Percentiles rank a stretch among this genome's conserved stretches.
Conservation (phyloP, 176 grass and related monocot genomes). For the Oryza officinalis region DNA sequence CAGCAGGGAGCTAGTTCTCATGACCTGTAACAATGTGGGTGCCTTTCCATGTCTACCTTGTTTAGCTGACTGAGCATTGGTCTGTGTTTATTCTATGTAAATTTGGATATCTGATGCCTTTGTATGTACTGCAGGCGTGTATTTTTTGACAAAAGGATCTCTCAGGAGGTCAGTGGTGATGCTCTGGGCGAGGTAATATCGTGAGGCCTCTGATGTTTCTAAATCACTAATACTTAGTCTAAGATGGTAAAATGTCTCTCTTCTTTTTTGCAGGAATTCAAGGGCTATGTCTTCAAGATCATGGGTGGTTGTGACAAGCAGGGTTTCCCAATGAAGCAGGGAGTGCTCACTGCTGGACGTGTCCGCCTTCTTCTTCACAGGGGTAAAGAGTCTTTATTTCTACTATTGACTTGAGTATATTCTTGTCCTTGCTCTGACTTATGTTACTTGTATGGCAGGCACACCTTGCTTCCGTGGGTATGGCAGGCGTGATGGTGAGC, state of each 20-base stretch:
- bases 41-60: not conserved
- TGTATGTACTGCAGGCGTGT: slow-evolving; percentile 46
- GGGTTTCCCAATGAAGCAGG: slow-evolving; percentile 96
- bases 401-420: not conserved
- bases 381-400: slow-evolving; percentile 46
- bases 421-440: not conserved
- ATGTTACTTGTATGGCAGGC: slow-evolving; percentile 30
- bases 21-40: not conserved
- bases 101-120: not conserved
- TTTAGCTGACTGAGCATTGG: not conserved
- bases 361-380: slow-evolving; percentile 82
- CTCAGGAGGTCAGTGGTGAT: slow-evolving; percentile 76
- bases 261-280: slow-evolving; percentile 58
- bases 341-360: slow-evolving; percentile 79
- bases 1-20: no score
- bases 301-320: slow-evolving; percentile 96
- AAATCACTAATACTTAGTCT: not conserved
- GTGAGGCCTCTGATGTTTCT: not conserved
- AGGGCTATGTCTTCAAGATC: slow-evolving; percentile 89
- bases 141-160: slow-evolving; percentile 91
- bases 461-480: slow-evolving; percentile 91
- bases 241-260: not conserved
- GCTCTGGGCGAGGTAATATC: slow-evolving; percentile 70
- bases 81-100: not conserved
- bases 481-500: slow-evolving; percentile 84